A percentile compares a stretch with the other conserved stretches of the same genome.
Evolutionary conservation across 2,329 filamentous ascomycete genomes (phyloP).

Genomic region (Furcasterigmium furcatum): DNA sequence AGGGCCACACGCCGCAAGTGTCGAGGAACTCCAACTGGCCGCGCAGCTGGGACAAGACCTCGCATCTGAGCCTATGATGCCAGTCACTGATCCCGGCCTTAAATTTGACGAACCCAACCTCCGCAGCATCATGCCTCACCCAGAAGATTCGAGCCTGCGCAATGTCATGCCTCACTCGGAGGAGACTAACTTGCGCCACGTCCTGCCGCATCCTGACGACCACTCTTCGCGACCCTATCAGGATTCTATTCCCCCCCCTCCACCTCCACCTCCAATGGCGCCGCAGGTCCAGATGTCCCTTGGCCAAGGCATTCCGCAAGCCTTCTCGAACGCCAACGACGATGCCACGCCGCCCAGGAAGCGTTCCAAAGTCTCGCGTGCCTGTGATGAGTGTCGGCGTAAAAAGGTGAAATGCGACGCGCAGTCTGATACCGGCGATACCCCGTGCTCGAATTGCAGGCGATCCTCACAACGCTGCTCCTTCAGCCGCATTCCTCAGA

Average conservation of each 20-base stretch:
- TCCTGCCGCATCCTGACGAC: conserved; percentile 2
- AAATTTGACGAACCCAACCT: conserved; percentile 38
- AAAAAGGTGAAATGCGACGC: conserved; percentile 92
- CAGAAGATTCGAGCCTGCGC: conserved; percentile 17
- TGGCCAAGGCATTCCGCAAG: conserved; percentile 42
- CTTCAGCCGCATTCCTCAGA: conserved; percentile 85
- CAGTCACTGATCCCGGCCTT: conserved; percentile 41
- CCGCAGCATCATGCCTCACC: conserved; percentile 40
- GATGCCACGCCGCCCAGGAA: conserved; percentile 69
- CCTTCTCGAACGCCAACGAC: conserved; percentile 27
- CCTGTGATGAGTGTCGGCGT: conserved; percentile 83
- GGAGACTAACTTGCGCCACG: conserved; percentile 21
- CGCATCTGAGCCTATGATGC: conserved; percentile 43
- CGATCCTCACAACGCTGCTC: conserved; percentile 74
- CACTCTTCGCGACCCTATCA: conserved; percentile 27
- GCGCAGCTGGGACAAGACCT: conserved; percentile 55
- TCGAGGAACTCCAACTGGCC: conserved; percentile 55
- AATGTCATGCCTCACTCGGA: conserved; percentile 14
- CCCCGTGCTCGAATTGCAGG: conserved; percentile 78
- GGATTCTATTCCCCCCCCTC: conserved; percentile 13
- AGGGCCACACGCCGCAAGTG: conserved; percentile 34
- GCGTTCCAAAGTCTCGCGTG: conserved; percentile 80
- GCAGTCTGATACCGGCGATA: conserved; percentile 66
- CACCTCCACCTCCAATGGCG: conserved; percentile 21
- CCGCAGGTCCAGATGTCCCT: conserved; percentile 25